Conservation (phyloP, 2,329 filamentous ascomycete genomes). For the Botryosphaeria agaves region DNA sequence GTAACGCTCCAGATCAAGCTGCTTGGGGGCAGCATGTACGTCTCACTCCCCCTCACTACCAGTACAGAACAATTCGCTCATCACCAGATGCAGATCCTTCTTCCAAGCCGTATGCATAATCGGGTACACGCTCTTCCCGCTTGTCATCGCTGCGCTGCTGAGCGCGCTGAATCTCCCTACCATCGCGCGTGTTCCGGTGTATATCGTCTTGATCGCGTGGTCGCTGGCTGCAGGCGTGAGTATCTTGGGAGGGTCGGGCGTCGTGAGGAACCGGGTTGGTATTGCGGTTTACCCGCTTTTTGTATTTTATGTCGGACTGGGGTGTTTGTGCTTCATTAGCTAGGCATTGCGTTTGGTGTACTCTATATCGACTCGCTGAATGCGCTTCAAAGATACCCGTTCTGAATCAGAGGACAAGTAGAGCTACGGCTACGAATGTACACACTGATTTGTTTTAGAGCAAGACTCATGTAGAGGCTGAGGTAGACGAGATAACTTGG, state of each 20-base stretch:
- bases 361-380: too few species aligned
- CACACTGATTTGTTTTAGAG: too few species aligned
- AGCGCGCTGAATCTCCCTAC: slow-evolving; percentile 66
- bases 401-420: too few species aligned
- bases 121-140: slow-evolving; percentile 91
- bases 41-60: too few species aligned
- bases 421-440: too few species aligned
- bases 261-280: slow-evolving; percentile 84
- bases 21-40: slow-evolving; percentile 90
- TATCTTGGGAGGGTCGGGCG: slow-evolving; percentile 86
- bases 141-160: slow-evolving; percentile 81
- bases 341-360: too few species aligned
- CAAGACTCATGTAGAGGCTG: too few species aligned
- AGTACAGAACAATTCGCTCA: slow-evolving; percentile 4
- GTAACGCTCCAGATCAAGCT: slow-evolving; percentile 98
- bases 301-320: slow-evolving; percentile 85
- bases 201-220: slow-evolving; percentile 77
- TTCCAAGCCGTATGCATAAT: slow-evolving; percentile 97
- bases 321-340: slow-evolving; percentile 94
- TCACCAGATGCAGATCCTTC: slow-evolving; percentile 54
- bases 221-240: slow-evolving; percentile 89
- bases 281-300: slow-evolving; percentile 90
- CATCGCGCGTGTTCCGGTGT: slow-evolving; percentile 77
- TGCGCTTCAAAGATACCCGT: too few species aligned
- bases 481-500: too few species aligned